These are phyloP conservation scores for Syzygium grande DNA, from an alignment of 345 rosid genomes.

Conservation along the genomic window DNA sequence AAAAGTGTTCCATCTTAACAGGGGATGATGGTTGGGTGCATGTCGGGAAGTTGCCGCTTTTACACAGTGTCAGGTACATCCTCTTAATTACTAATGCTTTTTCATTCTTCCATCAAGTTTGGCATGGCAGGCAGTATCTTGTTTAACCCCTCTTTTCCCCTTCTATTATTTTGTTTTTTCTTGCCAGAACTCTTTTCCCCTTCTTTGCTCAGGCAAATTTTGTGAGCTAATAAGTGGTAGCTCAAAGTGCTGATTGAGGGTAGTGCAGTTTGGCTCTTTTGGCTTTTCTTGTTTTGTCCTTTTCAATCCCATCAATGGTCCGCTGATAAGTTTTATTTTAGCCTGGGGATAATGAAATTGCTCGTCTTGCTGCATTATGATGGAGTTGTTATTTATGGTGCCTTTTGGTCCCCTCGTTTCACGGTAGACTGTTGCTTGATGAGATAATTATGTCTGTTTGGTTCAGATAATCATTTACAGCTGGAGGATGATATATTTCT, in stretches of 20 bases:
- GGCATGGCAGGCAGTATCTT: neutral
- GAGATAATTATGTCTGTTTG: conserved; percentile 5
- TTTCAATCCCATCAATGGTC: neutral
- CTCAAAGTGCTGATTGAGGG: neutral
- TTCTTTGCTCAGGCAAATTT: neutral
- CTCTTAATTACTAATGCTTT: neutral
- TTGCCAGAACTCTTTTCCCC: neutral
- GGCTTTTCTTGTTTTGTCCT: neutral
- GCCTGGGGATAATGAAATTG: neutral
- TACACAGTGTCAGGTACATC: conserved; percentile 19
- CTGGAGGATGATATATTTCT: conserved; percentile 61
- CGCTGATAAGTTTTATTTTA: neutral
- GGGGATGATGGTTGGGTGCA: conserved; percentile 38
- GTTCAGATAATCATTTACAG: conserved; percentile 63
- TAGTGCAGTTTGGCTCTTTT: neutral
- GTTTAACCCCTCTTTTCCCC: neutral
- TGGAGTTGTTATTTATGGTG: neutral
- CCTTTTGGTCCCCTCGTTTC: neutral
- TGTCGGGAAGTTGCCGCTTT: conserved; percentile 31
- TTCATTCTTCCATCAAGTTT: neutral
- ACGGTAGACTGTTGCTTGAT: neutral
- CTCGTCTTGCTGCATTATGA: neutral
- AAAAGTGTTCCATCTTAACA: neutral
- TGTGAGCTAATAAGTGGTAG: neutral
- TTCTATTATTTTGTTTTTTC: neutral